Conservation (phyloP, 805 yeast genomes). For the Torulaspora gathmanii region DNA sequence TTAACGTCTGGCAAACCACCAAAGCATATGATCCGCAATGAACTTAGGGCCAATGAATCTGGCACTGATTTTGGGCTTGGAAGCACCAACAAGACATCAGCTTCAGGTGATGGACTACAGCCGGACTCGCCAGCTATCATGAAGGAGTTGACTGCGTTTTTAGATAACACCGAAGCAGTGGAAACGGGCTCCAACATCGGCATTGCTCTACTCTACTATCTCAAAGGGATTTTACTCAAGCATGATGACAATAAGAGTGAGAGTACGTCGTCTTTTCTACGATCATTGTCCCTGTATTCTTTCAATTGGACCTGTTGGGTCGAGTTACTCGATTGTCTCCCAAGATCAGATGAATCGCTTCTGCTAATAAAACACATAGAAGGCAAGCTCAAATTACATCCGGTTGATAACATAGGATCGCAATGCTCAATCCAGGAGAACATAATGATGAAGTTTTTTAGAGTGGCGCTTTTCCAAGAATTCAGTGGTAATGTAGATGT, state of each 20-base stretch:
- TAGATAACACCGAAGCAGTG: conserved; percentile 5
- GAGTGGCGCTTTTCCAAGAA: conserved; percentile 66
- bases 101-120: conserved; percentile 24
- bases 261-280: conserved; percentile 59
- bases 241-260: conserved; percentile 49
- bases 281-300: conserved; percentile 65
- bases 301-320: conserved; percentile 94
- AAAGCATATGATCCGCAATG: conserved; percentile 9
- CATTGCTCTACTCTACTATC: conserved; percentile 59
- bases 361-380: conserved; percentile 38
- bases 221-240: conserved; percentile 65
- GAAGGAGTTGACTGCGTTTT: conserved; percentile 38
- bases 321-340: conserved; percentile 62
- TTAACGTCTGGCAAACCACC: conserved; percentile 38
- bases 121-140: conserved; percentile 35
- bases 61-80: conserved; percentile 8
- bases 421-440: conserved; percentile 18
- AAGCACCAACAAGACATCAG: neutral
- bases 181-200: conserved; percentile 22
- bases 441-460: conserved; percentile 53
- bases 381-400: conserved; percentile 22
- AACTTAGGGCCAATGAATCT: conserved; percentile 8
- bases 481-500: conserved; percentile 63
- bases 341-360: conserved; percentile 57
- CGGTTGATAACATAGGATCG: conserved; percentile 11